Base-by-base conservation (phyloP, 2,329 filamentous ascomycete species). In the Sporothrix mexicana region DNA sequence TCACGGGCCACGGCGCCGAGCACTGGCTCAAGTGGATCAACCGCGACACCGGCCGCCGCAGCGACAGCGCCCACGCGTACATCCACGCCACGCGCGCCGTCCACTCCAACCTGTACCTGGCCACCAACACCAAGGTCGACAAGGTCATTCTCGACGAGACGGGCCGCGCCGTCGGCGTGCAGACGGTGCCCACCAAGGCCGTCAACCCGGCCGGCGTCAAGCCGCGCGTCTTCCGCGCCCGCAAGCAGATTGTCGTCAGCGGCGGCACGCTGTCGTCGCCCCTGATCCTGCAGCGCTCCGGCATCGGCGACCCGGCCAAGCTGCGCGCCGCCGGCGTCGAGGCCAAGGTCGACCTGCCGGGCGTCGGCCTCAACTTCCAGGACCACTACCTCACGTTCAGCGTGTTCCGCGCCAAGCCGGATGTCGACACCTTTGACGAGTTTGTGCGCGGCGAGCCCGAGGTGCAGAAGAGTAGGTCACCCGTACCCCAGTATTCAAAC, bases 371-470 rank as follows among this genome's bases (percentile, higher is more conserved):
- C 69, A 93, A 93, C 83, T 93, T 93, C 86, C 91, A 93, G 79
- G 91, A 93, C 79, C 91, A 93, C 78, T 92, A 92, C 79, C 84
- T 93, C 53, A 92, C 90, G 1, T 93, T 93, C 80, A 87, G 91
- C 0, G 86, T 88, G 1, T 94, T 88, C 80, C 87, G 92, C 13
- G 92, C 92, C 20, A 93, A 93, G 83, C 92, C 92, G 6, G 88
- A 91, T 5, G 89, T 89, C 0, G 93, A 95, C 79, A 92, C 89
- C 12, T 95, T 95, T 76, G 93, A 95, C 77, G 92, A 95, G 79
- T 95, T 95, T 78, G 86, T 91, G 9, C 88, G 92, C 67, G 93
- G 93, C 55, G 91, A 91, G 49, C 91, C 92, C 0, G 88, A 91
- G 72, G 86, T 90, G 0, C 92, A 95, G 80, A 91, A 93, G 82